Evolutionary conservation across 345 rosid species (phyloP), one percentile per base, ranked within the genome.

Genomic region (Populus nigra): DNA sequence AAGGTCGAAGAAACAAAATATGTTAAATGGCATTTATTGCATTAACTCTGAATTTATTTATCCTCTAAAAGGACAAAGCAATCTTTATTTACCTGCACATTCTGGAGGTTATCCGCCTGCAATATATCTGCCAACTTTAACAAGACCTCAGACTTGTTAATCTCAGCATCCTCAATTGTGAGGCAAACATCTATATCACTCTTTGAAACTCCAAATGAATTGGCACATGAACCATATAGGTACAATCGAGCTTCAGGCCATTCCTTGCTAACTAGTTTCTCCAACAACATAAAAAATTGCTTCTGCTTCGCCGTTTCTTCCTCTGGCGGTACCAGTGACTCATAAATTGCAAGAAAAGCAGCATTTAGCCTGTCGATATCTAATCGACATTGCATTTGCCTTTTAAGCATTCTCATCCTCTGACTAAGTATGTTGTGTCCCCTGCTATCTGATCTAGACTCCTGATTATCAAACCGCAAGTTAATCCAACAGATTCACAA

Each of bases 151-250:
- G 94, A 75, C 78, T 96, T 96, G 79, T 90, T 85, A 59, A 90
- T 27, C 74, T 88, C 86, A 11, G 71, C 76, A 82, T 88, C 92
- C 55, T 83, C 79, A 68, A 93, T 88, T 41, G 92, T 93, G 75
- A 96, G 93, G 78, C 97, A 96, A 77, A 93, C 94, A 89, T 93
- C 99, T 67, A 96, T 88, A 82, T 96, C 99, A 53, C 99, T 96
- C 85, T 91, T 93, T 50, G 91, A 86, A 79, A 92, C 91, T 72
- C 97, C 98, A 86, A 96, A 96, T 36, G 98, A 91, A 84, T 88
- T 96, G 7, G 97, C 99, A 86, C 99, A 93, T 45, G 99, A 93
- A 75, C 99, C 99, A 78, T 96, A 96, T 8, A 92, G 93, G 81
- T 87, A 93, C 57, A 96, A 80, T 73, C 81, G 86, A 67, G 97